Base-by-base conservation (phyloP, 2,329 filamentous ascomycete species). In the Nigrograna mackinnonii region DNA sequence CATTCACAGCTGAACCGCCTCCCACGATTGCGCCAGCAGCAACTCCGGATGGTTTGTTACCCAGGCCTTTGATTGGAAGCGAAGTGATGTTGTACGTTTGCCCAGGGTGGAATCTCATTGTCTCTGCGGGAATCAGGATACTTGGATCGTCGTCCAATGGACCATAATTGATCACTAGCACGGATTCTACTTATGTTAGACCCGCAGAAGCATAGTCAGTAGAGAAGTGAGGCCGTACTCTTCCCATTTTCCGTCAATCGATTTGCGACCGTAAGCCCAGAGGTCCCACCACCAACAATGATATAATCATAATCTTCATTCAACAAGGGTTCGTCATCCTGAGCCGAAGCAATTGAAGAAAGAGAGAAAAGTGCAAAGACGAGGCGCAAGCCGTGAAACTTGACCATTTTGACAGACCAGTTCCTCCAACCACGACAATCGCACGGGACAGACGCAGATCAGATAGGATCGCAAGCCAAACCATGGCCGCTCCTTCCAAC, bases 1-100 rank as follows among this genome's bases (percentile, higher is more conserved):
- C 57, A 43, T 70, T 69, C 24, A 69, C 47, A 3, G 59, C 60
- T 14, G 54, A 57, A 12, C 65, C 58, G 4, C 67, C 67, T 11
- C 67, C 66, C 2, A 69, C 61, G 2, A 59, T 59, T 28, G 46
- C 49, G 4, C 51, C 53, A 11, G 57, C 43, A 3, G 39, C 32
- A n/a, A 47, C 53, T 9, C 22, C 18, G 35, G 44, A 54, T 0
- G 49, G 49, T 12, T 28, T 37, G 36, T 58, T 52, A 12, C 43
- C 44, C 13, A 62, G 31, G 5, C 20, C 9, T 3, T 40, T 32
- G 13, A 44, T 30, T 20, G 49, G 43, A 4, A 34, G 37, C n/a
- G 55, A 61, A 7, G 45, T 44, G 19, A 63, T 61, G 24, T 55
- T 14, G 37, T 64, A 62, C 49, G 58, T 53, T 28, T 55, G 36